Base-by-base conservation (phyloP, 2,329 filamentous ascomycete species). In the Xylaria sp. region DNA sequence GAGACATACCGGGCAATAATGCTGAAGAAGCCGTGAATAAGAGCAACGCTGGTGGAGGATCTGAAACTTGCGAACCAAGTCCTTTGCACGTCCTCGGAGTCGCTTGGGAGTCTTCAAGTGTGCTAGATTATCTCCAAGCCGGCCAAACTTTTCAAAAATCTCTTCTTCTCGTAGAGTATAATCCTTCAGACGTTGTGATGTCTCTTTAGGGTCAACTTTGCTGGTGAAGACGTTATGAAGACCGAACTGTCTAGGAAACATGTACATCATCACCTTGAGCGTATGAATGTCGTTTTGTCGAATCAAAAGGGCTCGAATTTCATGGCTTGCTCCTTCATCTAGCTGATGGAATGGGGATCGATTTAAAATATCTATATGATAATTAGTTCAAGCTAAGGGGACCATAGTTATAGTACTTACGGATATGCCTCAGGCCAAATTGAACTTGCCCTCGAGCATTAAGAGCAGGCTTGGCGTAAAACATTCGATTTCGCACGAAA, bases 141-240 rank as follows among this genome's bases (percentile, higher is more conserved):
- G 76, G 7, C 77, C 76, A 42, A 82, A 81, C 61, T 79, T 80
- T 13, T 74, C 73, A 9, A 77, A 71, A 20, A 97, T 95, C 76
- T 98, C 95, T 11, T 92, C 87, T 76, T 98, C 95, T 20, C 95
- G 90, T 11, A 93, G 79, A 0, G 92, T 94, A 77, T 97, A 97
- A 78, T 97, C 94, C 75, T 93, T 92, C 75, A 95, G 90, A 31
- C 87, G 87, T 74, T 95, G 91, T 0, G 88, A 83, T 0, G 91
- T 95, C 74, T 92, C 87, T 58, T 81, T 86, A 26, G 77, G 78
- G 77, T 96, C 87, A 17, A 91, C 85, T 3, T 83, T 81, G 5
- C 90, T 92, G 0, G 90, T 93, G 77, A 98, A 97, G n/a, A 92
- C 93, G 79, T 98, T 99, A 77, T 97, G 93, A 3, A 99, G 83